phyloP scores from a whole-genome alignment of 2,329 filamentous ascomycete genomes.

The Achaetomium macrosporum region DNA sequence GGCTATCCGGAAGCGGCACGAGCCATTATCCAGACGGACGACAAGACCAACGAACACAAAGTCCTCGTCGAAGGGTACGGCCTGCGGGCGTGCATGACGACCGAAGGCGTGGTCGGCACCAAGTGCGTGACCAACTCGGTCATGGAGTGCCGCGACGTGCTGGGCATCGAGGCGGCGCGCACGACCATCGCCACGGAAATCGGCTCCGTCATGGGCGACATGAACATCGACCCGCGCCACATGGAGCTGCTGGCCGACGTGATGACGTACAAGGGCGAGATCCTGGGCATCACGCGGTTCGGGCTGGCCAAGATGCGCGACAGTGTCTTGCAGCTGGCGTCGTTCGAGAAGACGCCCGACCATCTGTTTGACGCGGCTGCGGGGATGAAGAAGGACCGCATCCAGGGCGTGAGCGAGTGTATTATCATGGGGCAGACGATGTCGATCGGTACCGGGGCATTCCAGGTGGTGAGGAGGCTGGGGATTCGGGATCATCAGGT shows the following conservation, averaged over 20 bases:
- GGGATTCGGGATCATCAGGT: slow-evolving; percentile 59
- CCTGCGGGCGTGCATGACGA: slow-evolving; percentile 82
- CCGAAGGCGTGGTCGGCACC: slow-evolving; percentile 78
- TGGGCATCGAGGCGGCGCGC: slow-evolving; percentile 92
- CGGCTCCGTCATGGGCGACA: slow-evolving; percentile 78
- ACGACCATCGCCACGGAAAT: slow-evolving; percentile 88
- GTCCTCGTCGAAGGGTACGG: slow-evolving; percentile 95
- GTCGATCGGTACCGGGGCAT: slow-evolving; percentile 82
- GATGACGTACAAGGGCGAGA: slow-evolving; percentile 98
- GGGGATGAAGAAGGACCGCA: slow-evolving; percentile 83
- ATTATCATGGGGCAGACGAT: slow-evolving; percentile 99
- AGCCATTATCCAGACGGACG: slow-evolving; percentile 76
- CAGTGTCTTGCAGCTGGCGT: slow-evolving; percentile 85
- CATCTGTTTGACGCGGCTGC: slow-evolving; percentile 94
- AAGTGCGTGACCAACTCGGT: slow-evolving; percentile 75
- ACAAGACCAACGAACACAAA: slow-evolving; percentile 57
- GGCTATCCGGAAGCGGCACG: slow-evolving; percentile 82
- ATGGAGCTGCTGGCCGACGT: slow-evolving; percentile 97
- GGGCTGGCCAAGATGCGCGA: slow-evolving; percentile 96
- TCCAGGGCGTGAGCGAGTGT: slow-evolving; percentile 91
- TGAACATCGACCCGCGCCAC: slow-evolving; percentile 95
- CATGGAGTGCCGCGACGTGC: slow-evolving; percentile 78
- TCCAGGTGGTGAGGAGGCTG: slow-evolving; percentile 77
- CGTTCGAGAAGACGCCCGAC: slow-evolving; percentile 97
- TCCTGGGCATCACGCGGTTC: slow-evolving; percentile 93